Conservation (phyloP, 108 stramenopile species). For the Nitzschia sp. region DNA sequence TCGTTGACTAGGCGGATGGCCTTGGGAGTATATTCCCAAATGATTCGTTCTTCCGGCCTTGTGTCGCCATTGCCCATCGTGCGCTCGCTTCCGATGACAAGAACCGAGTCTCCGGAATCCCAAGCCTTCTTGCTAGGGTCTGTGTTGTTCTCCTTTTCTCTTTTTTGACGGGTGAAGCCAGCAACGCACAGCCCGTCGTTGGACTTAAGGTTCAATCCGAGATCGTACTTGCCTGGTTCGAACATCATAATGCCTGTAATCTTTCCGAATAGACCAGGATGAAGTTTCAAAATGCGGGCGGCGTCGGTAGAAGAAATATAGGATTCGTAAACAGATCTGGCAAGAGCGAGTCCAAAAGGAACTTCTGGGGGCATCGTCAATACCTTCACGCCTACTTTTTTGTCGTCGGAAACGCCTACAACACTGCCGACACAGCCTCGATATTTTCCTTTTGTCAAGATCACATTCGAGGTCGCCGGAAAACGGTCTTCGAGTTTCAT, state of each 20-base stretch:
- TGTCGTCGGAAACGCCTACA: constrained; percentile 61
- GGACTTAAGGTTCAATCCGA: constrained; percentile 94
- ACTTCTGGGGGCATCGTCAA: constrained; percentile 80
- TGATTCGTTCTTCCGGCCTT: constrained; percentile 49
- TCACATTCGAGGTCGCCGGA: constrained; percentile 69
- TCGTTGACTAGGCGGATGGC: constrained; percentile 89
- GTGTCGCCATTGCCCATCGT: constrained; percentile 19
- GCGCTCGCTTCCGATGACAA: constrained; percentile 74
- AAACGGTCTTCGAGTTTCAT: constrained; percentile 85
- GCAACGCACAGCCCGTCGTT: constrained; percentile 77
- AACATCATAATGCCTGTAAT: constrained; percentile 81
- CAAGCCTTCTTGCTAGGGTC: constrained; percentile 55
- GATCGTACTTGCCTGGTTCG: constrained; percentile 84
- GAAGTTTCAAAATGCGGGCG: constrained; percentile 81
- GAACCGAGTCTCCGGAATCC: constrained; percentile 79
- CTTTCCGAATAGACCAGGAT: constrained; percentile 79
- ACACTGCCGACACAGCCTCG: constrained; percentile 79
- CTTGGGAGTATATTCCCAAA: constrained; percentile 94
- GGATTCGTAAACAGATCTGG: constrained; percentile 79
- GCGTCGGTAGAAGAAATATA: constrained; percentile 81
- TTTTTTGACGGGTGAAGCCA: constrained; percentile 82
- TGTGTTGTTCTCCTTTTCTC: constrained; percentile 36
- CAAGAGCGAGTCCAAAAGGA: constrained; percentile 91
- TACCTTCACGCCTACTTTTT: constrained; percentile 86
- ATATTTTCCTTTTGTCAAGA: constrained; percentile 81